A percentile compares a stretch with the other conserved stretches of the same genome.
Conservation (phyloP, 495 filamentous ascomycete species). For the Neurospora tetrasperma region DNA sequence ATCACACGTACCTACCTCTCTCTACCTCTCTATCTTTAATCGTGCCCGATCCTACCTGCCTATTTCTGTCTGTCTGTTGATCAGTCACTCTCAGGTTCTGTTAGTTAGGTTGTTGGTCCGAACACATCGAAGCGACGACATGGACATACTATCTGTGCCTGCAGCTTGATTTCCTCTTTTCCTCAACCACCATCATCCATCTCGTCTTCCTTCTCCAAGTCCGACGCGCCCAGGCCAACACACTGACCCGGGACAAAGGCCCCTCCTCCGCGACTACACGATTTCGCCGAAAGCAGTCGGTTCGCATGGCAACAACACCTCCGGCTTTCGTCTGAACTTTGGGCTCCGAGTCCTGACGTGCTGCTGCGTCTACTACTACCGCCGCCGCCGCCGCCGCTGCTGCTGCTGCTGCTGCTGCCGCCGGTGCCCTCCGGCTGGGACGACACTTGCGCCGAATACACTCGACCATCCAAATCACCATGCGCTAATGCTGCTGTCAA, state of each 20-base stretch:
- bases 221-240: background rate
- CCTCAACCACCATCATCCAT: background rate
- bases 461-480: background rate
- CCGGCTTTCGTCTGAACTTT: background rate
- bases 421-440: background rate
- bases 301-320: background rate
- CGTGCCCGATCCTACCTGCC: background rate
- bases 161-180: background rate
- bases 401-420: background rate
- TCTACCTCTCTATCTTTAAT: background rate
- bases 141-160: background rate
- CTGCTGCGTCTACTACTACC: background rate
- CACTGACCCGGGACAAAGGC: background rate
- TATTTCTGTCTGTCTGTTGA: background rate
- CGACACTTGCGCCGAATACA: background rate
- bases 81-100: background rate
- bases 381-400: background rate
- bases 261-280: background rate
- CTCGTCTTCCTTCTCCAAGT: background rate
- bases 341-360: background rate
- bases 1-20: background rate
- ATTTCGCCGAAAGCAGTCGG: background rate
- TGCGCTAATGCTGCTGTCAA: slow-evolving; percentile 4
- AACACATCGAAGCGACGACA: background rate
- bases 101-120: background rate